These are phyloP conservation scores for Populus euphratica DNA, from an alignment of 345 rosid genomes.

Conservation along the genomic window DNA sequence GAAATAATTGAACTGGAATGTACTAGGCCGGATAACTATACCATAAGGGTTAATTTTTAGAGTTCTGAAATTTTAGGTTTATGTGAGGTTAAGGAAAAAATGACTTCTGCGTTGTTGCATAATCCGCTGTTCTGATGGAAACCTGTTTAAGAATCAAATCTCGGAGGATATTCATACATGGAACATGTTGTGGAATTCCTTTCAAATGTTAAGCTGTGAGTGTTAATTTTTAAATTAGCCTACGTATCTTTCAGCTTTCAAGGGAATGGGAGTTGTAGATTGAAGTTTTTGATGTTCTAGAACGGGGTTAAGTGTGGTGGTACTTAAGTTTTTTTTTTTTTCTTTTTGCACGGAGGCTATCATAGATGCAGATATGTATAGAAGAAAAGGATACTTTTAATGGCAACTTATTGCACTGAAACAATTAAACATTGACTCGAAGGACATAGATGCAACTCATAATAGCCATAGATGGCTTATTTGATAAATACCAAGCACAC, in stretches of 20 bases:
- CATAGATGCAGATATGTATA: not conserved
- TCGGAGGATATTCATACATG: not conserved
- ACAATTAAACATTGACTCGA: not conserved
- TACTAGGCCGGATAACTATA: not conserved
- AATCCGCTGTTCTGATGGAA: not conserved
- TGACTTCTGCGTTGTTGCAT: not conserved
- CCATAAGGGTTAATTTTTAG: not conserved
- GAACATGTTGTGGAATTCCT: not conserved
- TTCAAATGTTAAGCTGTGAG: not conserved
- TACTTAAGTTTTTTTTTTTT: not conserved
- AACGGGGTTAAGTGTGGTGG: not conserved
- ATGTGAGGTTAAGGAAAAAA: not conserved
- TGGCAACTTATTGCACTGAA: not conserved
- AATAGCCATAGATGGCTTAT: not conserved
- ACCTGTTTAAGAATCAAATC: not conserved
- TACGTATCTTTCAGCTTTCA: not conserved
- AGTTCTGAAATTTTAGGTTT: not conserved
- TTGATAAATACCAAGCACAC: not conserved
- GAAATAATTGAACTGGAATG: not conserved
- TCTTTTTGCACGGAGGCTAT: not conserved
- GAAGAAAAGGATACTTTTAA: not conserved
- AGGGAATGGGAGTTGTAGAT: not conserved
- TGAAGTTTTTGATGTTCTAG: not conserved
- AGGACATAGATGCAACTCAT: not conserved
- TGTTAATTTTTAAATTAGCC: not conserved